Evolutionary conservation across 2,329 filamentous ascomycete genomes (phyloP).

Genomic region (Penicillium paneum): DNA sequence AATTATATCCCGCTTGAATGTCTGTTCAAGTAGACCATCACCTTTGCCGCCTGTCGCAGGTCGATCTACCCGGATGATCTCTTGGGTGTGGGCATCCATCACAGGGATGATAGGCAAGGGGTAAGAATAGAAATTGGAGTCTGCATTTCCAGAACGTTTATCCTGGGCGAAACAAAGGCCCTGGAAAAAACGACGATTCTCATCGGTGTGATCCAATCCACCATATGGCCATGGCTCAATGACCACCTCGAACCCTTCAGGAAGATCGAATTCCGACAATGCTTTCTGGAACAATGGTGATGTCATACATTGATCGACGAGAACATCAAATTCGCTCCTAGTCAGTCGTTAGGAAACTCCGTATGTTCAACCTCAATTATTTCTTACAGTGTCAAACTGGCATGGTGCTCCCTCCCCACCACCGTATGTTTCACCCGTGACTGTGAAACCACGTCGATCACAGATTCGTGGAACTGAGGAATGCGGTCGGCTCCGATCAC

Average conservation of each 20-base stretch:
- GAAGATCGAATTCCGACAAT: conserved; percentile 51
- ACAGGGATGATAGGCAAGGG: conserved; percentile 53
- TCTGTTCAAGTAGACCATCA: conserved; percentile 47
- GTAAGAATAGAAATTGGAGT: conserved; percentile 62
- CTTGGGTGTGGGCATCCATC: conserved; percentile 56
- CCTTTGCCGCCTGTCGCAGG: conserved; percentile 52
- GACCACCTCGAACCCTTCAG: conserved; percentile 55
- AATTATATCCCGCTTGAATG: conserved; percentile 48
- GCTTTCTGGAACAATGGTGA: conserved; percentile 54
- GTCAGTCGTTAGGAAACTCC: background rate
- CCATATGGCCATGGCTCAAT: conserved; percentile 59
- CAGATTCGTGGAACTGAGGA: conserved; percentile 54
- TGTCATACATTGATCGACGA: conserved; percentile 50
- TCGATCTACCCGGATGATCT: conserved; percentile 57
- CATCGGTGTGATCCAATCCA: conserved; percentile 48
- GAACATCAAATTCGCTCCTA: conserved; percentile 48
- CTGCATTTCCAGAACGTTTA: conserved; percentile 43
- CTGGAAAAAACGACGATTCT: conserved; percentile 53
- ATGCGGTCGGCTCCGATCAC: conserved; percentile 52
- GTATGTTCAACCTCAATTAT: background rate
- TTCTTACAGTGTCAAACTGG: conserved; percentile 46
- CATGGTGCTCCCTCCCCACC: conserved; percentile 49
- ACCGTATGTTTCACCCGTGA: conserved; percentile 46
- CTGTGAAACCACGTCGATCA: conserved; percentile 48
- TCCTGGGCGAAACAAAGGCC: conserved; percentile 51